phyloP scores from a whole-genome alignment of 495 filamentous ascomycete genomes.

The Schizothecium vesticola region DNA sequence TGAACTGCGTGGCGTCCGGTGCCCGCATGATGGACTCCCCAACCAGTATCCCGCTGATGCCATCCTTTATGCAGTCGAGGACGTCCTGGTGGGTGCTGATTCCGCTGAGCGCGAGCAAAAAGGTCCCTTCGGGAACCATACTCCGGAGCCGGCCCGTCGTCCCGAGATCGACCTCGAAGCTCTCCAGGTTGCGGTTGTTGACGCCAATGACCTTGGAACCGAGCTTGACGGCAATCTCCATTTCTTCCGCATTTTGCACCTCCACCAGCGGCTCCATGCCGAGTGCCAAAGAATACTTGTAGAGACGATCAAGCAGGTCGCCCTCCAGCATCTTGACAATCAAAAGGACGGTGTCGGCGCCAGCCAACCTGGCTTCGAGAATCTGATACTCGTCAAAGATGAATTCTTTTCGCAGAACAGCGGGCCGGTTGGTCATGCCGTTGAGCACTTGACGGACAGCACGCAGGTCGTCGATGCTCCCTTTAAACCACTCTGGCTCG shows the following conservation, averaged over 20 bases:
- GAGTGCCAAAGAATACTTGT: conserved; percentile 79
- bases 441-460: conserved; percentile 81
- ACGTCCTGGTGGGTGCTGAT: conserved; percentile 91
- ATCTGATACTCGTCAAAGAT: conserved; percentile 99
- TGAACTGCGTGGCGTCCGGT: conserved; percentile 68
- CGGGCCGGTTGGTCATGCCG: conserved; percentile 85
- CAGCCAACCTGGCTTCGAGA: conserved; percentile 85
- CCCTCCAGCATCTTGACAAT: conserved; percentile 97
- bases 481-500: conserved; percentile 98
- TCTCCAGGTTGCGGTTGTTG: conserved; percentile 94
- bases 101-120: conserved; percentile 90
- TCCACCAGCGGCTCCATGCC: conserved; percentile 98
- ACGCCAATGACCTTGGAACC: conserved; percentile 95
- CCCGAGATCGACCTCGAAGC: conserved; percentile 91
- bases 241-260: conserved; percentile 90
- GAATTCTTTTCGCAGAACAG: conserved; percentile 92
- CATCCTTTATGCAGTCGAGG: conserved; percentile 76
- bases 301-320: conserved; percentile 69
- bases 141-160: conserved; percentile 88
- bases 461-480: conserved; percentile 88
- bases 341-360: conserved; percentile 89
- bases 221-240: conserved; percentile 77
- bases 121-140: conserved; percentile 76
- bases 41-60: conserved; percentile 88
- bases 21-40: conserved; percentile 96